Percentiles rank a stretch among this genome's conserved stretches.
Evolutionary conservation across 2,329 filamentous ascomycete species (phyloP).

Genomic region (Ascochyta pisi): DNA sequence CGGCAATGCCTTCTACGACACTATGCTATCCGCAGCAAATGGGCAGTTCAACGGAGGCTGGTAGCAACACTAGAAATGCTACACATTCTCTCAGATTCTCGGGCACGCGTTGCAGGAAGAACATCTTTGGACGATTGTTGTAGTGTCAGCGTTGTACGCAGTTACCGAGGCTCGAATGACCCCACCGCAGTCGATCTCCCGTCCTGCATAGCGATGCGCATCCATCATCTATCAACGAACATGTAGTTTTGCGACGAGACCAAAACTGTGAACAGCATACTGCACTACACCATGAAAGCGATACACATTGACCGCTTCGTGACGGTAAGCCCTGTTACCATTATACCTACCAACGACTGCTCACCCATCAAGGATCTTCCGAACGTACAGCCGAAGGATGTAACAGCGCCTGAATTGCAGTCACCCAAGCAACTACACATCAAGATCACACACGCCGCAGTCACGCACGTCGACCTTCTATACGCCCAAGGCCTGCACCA

Average conservation of each 20-base stretch:
- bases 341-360: not conserved
- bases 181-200: constrained; percentile 14
- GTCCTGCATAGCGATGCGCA: not conserved
- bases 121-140: not conserved
- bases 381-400: constrained; percentile 29
- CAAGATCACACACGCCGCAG: constrained; percentile 61
- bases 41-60: constrained; percentile 3
- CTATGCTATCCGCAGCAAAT: constrained; percentile 26
- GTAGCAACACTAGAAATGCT: not conserved
- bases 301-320: constrained; percentile 25
- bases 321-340: constrained; percentile 6
- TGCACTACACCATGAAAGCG: constrained; percentile 26
- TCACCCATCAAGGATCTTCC: constrained; percentile 32
- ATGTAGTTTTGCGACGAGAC: not conserved
- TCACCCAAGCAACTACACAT: constrained; percentile 52
- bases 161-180: constrained; percentile 13
- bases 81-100: too few relatives aligned
- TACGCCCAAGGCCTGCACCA: constrained; percentile 66
- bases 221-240: not conserved
- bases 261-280: not conserved
- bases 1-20: constrained; percentile 34
- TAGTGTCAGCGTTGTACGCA: constrained; percentile 1
- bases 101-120: not conserved
- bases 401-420: constrained; percentile 43
- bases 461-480: constrained; percentile 68